Evolutionary conservation across 148 eudicot genomes (phyloP).

Genomic region (Cornus controversa): DNA sequence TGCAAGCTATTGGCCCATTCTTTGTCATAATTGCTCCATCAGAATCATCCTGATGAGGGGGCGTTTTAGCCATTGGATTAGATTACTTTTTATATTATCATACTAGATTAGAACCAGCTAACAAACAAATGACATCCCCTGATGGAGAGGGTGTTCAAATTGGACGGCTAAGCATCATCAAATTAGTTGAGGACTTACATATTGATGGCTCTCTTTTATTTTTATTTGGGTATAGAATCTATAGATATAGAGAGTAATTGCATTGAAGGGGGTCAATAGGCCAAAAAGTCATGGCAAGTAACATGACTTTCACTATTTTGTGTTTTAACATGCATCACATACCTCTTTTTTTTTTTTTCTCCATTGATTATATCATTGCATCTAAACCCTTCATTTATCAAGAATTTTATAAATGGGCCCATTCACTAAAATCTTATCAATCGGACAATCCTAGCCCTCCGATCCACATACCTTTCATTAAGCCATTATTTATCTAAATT

Average conservation of each 20-base stretch:
- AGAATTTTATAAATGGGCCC: too few species aligned
- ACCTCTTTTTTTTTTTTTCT: background rate
- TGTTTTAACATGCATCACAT: background rate
- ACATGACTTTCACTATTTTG: slow-evolving; percentile 6
- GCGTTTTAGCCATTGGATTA: background rate
- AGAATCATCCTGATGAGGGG: background rate
- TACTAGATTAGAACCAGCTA: background rate
- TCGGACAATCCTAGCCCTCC: background rate
- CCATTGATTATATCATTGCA: background rate
- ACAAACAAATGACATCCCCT: too few species aligned
- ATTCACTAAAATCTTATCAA: too few species aligned
- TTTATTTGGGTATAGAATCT: too few species aligned
- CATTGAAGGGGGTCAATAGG: background rate
- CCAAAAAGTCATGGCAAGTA: slow-evolving; percentile 12
- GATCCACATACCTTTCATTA: background rate
- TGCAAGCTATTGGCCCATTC: background rate
- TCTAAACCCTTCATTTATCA: slow-evolving; percentile 2
- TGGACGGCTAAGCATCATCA: too few species aligned
- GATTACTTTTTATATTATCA: background rate
- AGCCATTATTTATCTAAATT: background rate
- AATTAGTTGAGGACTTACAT: too few species aligned
- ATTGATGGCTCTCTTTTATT: background rate
- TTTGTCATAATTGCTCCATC: background rate
- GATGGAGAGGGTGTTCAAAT: too few species aligned
- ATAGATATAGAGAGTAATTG: too few species aligned